phyloP scores from a whole-genome alignment of 1,139 yeast genomes.

The Suhomyces chickasaworum region DNA sequence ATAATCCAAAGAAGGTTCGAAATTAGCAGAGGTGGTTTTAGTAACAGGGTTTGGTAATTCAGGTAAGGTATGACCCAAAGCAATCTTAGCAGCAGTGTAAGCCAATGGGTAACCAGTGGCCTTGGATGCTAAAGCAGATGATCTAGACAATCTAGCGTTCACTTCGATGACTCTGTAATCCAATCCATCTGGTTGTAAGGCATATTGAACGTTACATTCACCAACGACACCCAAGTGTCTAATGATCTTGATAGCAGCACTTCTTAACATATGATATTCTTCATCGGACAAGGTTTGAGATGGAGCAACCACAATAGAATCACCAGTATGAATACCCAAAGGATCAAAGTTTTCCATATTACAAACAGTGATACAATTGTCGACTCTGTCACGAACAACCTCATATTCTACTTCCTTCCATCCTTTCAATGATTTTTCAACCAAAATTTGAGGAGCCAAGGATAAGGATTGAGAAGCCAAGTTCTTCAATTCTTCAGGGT shows the following conservation, averaged over 20 bases:
- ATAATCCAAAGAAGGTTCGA: conserved; percentile 96
- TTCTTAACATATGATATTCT: conserved; percentile 96
- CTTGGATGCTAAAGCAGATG: conserved; percentile 96
- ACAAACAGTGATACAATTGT: conserved; percentile 97
- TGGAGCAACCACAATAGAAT: conserved; percentile 98
- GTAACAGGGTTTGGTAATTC: conserved; percentile 97
- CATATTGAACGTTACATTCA: conserved; percentile 98
- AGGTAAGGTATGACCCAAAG: conserved; percentile 90
- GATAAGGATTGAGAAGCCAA: conserved; percentile 88
- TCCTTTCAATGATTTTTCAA: conserved; percentile 95
- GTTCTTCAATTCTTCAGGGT: conserved; percentile 78
- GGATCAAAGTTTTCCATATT: conserved; percentile 99
- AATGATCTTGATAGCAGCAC: conserved; percentile 95
- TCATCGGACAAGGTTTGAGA: conserved; percentile 96
- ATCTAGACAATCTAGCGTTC: conserved; percentile 94
- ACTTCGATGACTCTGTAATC: conserved; percentile 98
- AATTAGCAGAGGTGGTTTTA: conserved; percentile 91
- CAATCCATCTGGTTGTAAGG: conserved; percentile 91
- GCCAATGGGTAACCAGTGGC: conserved; percentile 99
- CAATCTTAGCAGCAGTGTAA: conserved; percentile 97
- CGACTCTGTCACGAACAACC: conserved; percentile 95
- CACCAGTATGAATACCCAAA: conserved; percentile 97
- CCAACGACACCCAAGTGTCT: conserved; percentile 99
- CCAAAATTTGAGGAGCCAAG: conserved; percentile 90
- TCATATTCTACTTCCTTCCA: conserved; percentile 99